Conservation (phyloP, 441 rosid genomes). For the Croton setiger region DNA sequence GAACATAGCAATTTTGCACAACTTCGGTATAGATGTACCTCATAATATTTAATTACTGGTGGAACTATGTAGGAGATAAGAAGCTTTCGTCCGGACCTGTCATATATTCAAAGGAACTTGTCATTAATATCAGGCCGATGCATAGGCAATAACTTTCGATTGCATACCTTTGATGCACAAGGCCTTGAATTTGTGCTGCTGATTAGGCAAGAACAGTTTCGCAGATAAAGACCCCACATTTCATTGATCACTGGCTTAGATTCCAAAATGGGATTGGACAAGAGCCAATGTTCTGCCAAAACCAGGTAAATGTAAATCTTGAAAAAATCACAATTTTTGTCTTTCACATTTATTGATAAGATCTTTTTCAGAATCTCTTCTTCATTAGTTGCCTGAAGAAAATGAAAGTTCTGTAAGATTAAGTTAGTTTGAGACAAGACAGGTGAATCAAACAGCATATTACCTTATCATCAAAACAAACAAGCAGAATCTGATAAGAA, state of each 20-base stretch:
- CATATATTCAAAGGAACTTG: slow-evolving; percentile 5
- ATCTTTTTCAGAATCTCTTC: slow-evolving; percentile 42
- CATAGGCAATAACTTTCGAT: slow-evolving; percentile 8
- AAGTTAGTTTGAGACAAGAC: background rate
- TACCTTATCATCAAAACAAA: slow-evolving; percentile 67
- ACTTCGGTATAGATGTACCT: no score
- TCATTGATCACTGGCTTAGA: slow-evolving; percentile 49
- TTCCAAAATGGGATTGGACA: slow-evolving; percentile 37
- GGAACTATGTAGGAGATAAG: slow-evolving; percentile 60
- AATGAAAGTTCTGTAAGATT: slow-evolving; percentile 12
- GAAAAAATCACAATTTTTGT: slow-evolving; percentile 61
- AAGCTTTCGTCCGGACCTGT: slow-evolving; percentile 87
- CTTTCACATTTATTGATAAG: slow-evolving; percentile 56
- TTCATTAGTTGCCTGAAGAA: slow-evolving; percentile 41
- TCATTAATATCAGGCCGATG: background rate
- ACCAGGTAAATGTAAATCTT: slow-evolving; percentile 53
- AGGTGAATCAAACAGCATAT: background rate
- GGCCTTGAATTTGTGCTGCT: slow-evolving; percentile 58
- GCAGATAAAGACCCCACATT: slow-evolving; percentile 74
- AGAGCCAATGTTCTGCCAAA: slow-evolving; percentile 76
- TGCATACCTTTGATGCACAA: slow-evolving; percentile 63
- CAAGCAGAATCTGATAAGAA: slow-evolving; percentile 52
- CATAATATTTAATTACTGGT: slow-evolving; percentile 10
- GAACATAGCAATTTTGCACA: no score
- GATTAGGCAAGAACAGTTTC: slow-evolving; percentile 74